Evolutionary conservation across 1,284 basidiomycete species (phyloP).

Genomic region (Pseudozyma pruni): DNA sequence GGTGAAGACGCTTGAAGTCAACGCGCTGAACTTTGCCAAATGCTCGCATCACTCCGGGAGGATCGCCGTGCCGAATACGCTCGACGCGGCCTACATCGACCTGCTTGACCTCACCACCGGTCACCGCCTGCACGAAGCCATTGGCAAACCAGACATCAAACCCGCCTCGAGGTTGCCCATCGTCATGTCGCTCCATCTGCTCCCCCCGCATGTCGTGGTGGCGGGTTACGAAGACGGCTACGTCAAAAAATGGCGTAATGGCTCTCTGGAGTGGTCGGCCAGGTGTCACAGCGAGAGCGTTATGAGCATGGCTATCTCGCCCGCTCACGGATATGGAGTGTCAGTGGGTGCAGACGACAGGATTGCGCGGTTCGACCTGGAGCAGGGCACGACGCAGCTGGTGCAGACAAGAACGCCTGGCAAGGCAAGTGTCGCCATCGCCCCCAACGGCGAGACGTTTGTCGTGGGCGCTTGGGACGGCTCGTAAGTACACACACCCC

Average conservation of each 20-base stretch:
- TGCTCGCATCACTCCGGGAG: slow-evolving; percentile 75
- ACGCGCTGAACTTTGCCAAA: slow-evolving; percentile 87
- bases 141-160: slow-evolving; percentile 64
- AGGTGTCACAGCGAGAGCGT: slow-evolving; percentile 36
- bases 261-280: slow-evolving; percentile 7
- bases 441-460: slow-evolving; percentile 11
- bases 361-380: slow-evolving; percentile 21
- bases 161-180: slow-evolving; percentile 70
- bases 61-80: slow-evolving; percentile 83
- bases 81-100: slow-evolving; percentile 87
- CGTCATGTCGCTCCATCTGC: slow-evolving; percentile 84
- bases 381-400: slow-evolving; percentile 1
- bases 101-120: slow-evolving; percentile 78
- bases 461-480: slow-evolving; percentile 45
- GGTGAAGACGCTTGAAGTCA: slow-evolving; percentile 80
- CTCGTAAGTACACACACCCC: slow-evolving; percentile 21
- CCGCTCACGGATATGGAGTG: slow-evolving; percentile 5
- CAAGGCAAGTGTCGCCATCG: slow-evolving; percentile 25
- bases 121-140: slow-evolving; percentile 79
- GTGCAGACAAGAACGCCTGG: slow-evolving; percentile 15
- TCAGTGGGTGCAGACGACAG: slow-evolving; percentile 47
- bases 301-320: slow-evolving; percentile 17
- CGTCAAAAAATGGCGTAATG: slow-evolving; percentile 68
- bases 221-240: slow-evolving; percentile 84
- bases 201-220: slow-evolving; percentile 69